These are phyloP conservation scores for Cyclotella cryptica DNA, from an alignment of 108 stramenopile species.

Conservation along the genomic window DNA sequence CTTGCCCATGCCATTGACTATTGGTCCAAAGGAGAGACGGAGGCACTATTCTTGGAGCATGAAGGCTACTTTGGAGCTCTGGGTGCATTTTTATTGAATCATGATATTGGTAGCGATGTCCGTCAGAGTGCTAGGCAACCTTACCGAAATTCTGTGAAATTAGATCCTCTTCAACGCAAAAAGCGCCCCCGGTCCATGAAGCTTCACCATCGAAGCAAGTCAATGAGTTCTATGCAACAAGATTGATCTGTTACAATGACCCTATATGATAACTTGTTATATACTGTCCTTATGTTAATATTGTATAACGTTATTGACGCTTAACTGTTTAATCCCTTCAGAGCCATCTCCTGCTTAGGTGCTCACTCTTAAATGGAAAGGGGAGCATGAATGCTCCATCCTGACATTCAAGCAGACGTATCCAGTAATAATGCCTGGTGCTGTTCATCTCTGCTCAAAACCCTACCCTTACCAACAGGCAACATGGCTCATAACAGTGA, in stretches of 20 bases:
- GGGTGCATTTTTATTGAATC: constrained; percentile 88
- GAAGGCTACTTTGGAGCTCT: constrained; percentile 95
- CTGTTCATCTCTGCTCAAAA: too few species aligned
- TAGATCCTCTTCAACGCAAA: constrained; percentile 22
- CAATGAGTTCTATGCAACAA: constrained; percentile 22
- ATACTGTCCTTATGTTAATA: neutral
- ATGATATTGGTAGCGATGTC: constrained; percentile 56
- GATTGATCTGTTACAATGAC: neutral
- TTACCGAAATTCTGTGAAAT: constrained; percentile 1
- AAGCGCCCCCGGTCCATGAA: constrained; percentile 7
- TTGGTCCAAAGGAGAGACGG: constrained; percentile 96
- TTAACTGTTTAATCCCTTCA: too few species aligned
- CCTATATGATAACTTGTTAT: neutral
- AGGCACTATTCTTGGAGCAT: constrained; percentile 97
- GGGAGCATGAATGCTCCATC: too few species aligned
- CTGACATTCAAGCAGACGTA: neutral
- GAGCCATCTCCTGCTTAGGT: too few species aligned
- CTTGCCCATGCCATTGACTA: constrained; percentile 96
- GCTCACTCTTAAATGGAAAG: too few species aligned
- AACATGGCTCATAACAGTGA: neutral
- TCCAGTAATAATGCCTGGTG: neutral
- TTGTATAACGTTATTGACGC: too few species aligned
- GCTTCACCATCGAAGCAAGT: constrained; percentile 39
- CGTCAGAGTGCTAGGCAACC: constrained; percentile 25
- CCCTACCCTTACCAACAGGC: neutral